Evolutionary conservation across 768 basidiomycete species (phyloP).

Genomic region (Postia placenta): DNA sequence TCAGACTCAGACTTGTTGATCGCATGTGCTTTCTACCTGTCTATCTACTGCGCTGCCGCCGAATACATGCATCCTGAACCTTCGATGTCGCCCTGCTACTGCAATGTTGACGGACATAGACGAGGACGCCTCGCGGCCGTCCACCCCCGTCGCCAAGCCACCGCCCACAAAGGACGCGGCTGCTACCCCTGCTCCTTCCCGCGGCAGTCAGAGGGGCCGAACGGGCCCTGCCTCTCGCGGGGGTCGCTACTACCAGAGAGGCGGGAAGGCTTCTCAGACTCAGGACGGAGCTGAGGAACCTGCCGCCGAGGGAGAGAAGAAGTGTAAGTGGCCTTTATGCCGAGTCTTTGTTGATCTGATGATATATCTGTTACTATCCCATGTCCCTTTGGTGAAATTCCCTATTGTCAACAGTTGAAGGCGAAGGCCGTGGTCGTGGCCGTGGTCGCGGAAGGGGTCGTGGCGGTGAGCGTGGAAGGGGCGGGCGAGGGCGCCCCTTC

Average conservation of each 20-base stretch:
- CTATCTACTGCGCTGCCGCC: background rate
- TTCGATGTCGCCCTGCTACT: background rate
- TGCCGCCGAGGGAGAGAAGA: slow-evolving; percentile 28
- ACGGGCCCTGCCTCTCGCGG: slow-evolving; percentile 59
- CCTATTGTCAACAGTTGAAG: slow-evolving; percentile 26
- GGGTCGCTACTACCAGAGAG: slow-evolving; percentile 66
- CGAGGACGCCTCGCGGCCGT: slow-evolving; percentile 43
- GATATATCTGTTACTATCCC: background rate
- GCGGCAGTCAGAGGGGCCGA: slow-evolving; percentile 38
- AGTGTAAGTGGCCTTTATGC: slow-evolving; percentile 12
- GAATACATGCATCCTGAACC: slow-evolving; percentile 3
- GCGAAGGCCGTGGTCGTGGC: slow-evolving; percentile 33
- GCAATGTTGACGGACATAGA: slow-evolving; percentile 4
- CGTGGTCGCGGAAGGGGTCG: slow-evolving; percentile 33
- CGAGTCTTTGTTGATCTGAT: background rate
- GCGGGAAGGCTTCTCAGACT: slow-evolving; percentile 41
- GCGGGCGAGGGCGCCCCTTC: slow-evolving; percentile 66
- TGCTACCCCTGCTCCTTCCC: slow-evolving; percentile 26
- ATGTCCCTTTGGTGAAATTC: background rate
- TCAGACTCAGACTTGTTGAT: slow-evolving; percentile 1
- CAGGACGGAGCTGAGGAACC: slow-evolving; percentile 28
- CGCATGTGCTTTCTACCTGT: background rate
- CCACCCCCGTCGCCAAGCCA: slow-evolving; percentile 28
- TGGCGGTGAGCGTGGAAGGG: slow-evolving; percentile 43
- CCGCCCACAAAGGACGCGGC: slow-evolving; percentile 24